These are phyloP conservation scores for Tetraselmis striata DNA, from an alignment of 139 green algal species.

Conservation along the genomic window DNA sequence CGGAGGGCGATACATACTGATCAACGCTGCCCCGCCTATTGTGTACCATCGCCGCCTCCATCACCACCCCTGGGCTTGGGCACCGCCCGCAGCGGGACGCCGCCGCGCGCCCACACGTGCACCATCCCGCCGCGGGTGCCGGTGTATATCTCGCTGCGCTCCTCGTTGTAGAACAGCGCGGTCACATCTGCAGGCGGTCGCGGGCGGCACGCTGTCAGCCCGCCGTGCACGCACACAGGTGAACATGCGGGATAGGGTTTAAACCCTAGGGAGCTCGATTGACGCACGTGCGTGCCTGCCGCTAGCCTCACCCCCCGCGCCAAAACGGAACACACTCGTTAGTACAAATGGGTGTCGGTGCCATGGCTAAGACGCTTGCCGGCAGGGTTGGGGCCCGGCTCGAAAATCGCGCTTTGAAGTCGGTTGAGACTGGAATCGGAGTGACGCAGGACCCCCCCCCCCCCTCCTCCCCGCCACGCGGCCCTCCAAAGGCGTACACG, in stretches of 20 bases:
- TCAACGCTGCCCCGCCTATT: no score
- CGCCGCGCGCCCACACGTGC: conserved; percentile 30
- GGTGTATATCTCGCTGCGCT: conserved; percentile 47
- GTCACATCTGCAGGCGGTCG: conserved; percentile 25
- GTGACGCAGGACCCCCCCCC: no score
- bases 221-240: neutral
- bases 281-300: neutral
- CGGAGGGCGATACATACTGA: no score
- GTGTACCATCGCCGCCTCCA: no score
- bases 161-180: conserved; percentile 43
- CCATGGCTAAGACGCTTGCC: no score
- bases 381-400: no score
- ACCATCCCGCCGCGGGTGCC: conserved; percentile 32
- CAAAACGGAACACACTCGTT: neutral
- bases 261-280: neutral
- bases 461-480: no score
- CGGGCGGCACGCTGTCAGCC: neutral
- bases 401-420: no score
- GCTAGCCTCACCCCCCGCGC: neutral
- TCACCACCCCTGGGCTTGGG: no score
- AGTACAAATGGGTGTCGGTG: neutral
- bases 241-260: neutral
- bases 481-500: no score
- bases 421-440: no score
- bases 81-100: neutral